A percentile compares a stretch with the other conserved stretches of the same genome.
phyloP scores from a whole-genome alignment of 2,329 filamentous ascomycete species.

The Verticillium alfalfae region DNA sequence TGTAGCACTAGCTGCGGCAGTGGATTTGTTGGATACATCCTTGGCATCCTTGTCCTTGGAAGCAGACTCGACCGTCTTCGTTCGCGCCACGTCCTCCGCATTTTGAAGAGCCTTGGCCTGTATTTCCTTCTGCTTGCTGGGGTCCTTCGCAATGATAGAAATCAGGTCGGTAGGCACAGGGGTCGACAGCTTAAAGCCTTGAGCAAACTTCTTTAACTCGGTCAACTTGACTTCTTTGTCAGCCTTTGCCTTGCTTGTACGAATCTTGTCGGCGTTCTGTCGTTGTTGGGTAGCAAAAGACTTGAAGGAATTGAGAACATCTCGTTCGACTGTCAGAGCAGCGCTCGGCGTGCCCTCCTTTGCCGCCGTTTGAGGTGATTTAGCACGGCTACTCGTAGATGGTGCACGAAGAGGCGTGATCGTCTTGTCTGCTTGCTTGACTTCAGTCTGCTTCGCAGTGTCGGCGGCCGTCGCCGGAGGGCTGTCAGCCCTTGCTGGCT shows the following conservation, averaged over 20 bases:
- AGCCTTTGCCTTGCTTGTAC: constrained; percentile 53
- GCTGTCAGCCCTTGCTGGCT: constrained; percentile 1
- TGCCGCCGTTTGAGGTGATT: constrained; percentile 1
- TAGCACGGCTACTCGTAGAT: constrained; percentile 10
- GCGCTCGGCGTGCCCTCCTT: constrained; percentile 44
- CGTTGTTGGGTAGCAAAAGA: constrained; percentile 55
- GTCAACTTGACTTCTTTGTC: constrained; percentile 92
- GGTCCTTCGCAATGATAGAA: constrained; percentile 93
- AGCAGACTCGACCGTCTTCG: constrained; percentile 33
- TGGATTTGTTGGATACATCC: constrained; percentile 34
- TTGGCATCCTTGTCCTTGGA: constrained; percentile 52
- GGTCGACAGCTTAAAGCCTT: constrained; percentile 89
- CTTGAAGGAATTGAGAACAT: constrained; percentile 60
- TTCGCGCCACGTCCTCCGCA: constrained; percentile 54
- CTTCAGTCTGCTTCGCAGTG: background rate
- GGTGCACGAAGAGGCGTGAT: constrained; percentile 24
- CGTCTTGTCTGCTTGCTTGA: constrained; percentile 8
- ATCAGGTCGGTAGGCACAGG: constrained; percentile 89
- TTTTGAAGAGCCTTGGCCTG: constrained; percentile 80
- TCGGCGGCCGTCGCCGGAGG: constrained; percentile 3
- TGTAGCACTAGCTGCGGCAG: constrained; percentile 14
- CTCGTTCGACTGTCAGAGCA: constrained; percentile 55
- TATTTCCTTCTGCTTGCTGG: constrained; percentile 88
- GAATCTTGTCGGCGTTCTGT: constrained; percentile 48
- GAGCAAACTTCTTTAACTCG: constrained; percentile 91